phyloP scores from a whole-genome alignment of 78 protist species.

The Dictyostelium firmibasis region DNA sequence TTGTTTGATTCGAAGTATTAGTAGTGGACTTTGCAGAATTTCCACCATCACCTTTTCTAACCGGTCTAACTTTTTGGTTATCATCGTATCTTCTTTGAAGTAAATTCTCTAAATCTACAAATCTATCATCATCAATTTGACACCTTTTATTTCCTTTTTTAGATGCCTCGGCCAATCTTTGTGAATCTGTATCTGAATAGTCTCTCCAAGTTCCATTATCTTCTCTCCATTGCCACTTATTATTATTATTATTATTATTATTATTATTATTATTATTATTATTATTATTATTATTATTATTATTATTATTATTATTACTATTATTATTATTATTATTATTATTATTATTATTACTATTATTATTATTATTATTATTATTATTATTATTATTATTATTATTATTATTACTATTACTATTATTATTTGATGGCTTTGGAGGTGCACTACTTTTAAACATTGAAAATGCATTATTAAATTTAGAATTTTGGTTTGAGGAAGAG shows the following conservation, averaged over 20 bases:
- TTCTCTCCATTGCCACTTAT: constrained; percentile 62
- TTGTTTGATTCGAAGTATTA: not conserved
- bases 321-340: not conserved
- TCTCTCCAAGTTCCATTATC: constrained; percentile 21
- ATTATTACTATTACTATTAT: too few relatives aligned
- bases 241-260: not conserved
- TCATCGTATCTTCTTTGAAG: constrained; percentile 66
- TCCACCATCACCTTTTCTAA: not conserved
- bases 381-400: too few relatives aligned
- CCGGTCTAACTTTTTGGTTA: constrained; percentile 29
- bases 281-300: not conserved
- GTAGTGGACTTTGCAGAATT: not conserved
- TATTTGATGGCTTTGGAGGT: not conserved
- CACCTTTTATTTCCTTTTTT: constrained; percentile 11
- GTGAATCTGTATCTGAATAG: not conserved
- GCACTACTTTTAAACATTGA: not conserved
- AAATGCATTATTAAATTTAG: not conserved
- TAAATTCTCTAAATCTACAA: constrained; percentile 13
- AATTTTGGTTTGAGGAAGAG: not conserved
- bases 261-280: not conserved
- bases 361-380: not conserved
- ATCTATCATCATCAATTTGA: constrained; percentile 68
- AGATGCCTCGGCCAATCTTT: not conserved
- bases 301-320: not conserved
- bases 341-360: not conserved